phyloP scores from a whole-genome alignment of 306 rosid genomes.

The Cucumis cinereus region DNA sequence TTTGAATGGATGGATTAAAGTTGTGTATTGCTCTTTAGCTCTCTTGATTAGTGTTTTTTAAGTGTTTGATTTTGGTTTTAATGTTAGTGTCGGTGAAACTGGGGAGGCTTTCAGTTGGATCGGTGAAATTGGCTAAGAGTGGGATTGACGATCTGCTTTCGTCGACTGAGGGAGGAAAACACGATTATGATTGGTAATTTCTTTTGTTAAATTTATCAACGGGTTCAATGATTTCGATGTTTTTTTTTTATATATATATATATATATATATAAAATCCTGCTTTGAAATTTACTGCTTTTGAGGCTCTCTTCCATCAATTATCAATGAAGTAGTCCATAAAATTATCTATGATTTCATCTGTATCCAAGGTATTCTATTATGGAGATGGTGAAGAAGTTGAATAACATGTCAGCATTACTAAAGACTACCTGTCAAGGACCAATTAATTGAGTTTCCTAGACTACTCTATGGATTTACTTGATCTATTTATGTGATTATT shows the following conservation, averaged over 20 bases:
- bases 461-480: not conserved
- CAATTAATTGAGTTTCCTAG: not conserved
- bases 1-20: not conserved
- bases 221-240: not conserved
- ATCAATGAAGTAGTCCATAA: not conserved
- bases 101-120: constrained; percentile 88
- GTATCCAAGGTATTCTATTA: not conserved
- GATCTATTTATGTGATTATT: not conserved
- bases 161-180: constrained; percentile 77
- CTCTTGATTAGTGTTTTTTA: not conserved
- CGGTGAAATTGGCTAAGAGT: constrained; percentile 39
- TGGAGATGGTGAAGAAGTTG: not conserved
- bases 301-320: not conserved
- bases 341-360: not conserved
- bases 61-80: not conserved
- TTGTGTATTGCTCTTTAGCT: not conserved
- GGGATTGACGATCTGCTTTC: constrained; percentile 82
- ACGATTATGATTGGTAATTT: constrained; percentile 83
- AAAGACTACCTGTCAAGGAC: not conserved
- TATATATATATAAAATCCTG: no score
- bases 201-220: not conserved
- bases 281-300: not conserved
- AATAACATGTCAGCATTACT: not conserved
- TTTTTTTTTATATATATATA: no score
- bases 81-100: constrained; percentile 54